Conservation (phyloP, 345 rosid species). For the Arabis alpina region DNA sequence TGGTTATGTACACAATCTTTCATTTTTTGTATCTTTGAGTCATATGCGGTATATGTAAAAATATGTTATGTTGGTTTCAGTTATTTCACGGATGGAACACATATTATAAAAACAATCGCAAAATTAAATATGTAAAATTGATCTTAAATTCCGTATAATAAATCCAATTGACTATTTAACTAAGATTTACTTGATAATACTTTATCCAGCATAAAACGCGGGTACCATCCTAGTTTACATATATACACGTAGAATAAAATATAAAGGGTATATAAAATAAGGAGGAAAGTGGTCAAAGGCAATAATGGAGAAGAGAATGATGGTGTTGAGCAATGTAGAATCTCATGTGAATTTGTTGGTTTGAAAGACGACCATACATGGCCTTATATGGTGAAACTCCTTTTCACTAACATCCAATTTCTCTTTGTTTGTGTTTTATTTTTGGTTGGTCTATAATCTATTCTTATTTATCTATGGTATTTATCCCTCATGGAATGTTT, state of each 20-base stretch:
- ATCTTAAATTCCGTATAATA: too few species aligned
- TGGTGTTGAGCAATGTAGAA: constrained; percentile 55
- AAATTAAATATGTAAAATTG: too few species aligned
- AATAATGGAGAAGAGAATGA: constrained; percentile 64
- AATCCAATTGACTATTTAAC: too few species aligned
- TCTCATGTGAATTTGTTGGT: constrained; percentile 75
- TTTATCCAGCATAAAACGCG: too few species aligned
- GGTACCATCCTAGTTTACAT: background rate
- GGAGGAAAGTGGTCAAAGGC: constrained; percentile 81
- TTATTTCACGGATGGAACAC: too few species aligned
- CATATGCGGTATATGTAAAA: too few species aligned
- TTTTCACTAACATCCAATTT: constrained; percentile 34
- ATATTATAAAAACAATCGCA: too few species aligned
- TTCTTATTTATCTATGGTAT: background rate
- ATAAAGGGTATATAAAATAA: background rate
- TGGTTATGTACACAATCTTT: too few species aligned
- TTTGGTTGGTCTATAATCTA: background rate
- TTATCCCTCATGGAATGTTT: constrained; percentile 39
- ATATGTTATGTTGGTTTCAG: too few species aligned
- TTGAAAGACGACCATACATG: constrained; percentile 51
- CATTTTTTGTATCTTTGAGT: too few species aligned
- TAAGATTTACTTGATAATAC: too few species aligned
- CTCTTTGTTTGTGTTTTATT: constrained; percentile 19
- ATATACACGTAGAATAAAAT: constrained; percentile 18
- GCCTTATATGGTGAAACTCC: constrained; percentile 37